phyloP scores from a whole-genome alignment of 441 rosid genomes.

The Syzygium malaccense region DNA sequence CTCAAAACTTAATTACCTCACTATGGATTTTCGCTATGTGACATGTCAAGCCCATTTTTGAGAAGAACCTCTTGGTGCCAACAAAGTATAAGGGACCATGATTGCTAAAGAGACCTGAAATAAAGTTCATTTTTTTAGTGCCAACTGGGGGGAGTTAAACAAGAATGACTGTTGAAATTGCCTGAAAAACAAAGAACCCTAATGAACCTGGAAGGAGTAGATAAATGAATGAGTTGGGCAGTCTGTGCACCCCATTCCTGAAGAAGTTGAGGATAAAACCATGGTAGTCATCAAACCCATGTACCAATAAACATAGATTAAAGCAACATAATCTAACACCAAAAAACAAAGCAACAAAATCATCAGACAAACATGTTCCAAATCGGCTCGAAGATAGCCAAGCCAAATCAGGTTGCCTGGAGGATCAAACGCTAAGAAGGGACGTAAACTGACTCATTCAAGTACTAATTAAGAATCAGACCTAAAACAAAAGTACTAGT shows the following conservation, averaged over 20 bases:
- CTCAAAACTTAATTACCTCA: constrained; percentile 33
- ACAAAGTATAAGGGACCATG: constrained; percentile 67
- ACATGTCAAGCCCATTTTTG: constrained; percentile 65
- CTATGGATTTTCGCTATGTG: constrained; percentile 66
- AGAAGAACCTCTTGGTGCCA: constrained; percentile 50
- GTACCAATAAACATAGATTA: not conserved
- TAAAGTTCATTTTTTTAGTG: not conserved
- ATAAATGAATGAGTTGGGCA: constrained; percentile 52
- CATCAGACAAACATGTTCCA: not conserved
- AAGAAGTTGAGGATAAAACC: not conserved
- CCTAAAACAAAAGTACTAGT: too few species aligned
- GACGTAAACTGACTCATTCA: not conserved
- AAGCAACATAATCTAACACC: not conserved
- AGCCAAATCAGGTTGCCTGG: not conserved
- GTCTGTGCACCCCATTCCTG: constrained; percentile 57
- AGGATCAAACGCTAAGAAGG: not conserved
- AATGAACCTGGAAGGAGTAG: constrained; percentile 55
- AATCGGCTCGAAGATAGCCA: not conserved
- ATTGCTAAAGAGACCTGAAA: constrained; percentile 67
- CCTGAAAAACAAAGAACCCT: not conserved
- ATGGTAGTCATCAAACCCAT: not conserved
- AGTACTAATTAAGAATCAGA: not conserved
- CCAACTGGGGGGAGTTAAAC: not conserved
- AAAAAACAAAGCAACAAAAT: not conserved
- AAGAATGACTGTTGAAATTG: not conserved